phyloP scores from a whole-genome alignment of 805 yeast species.

The Candida tammaniensis region DNA sequence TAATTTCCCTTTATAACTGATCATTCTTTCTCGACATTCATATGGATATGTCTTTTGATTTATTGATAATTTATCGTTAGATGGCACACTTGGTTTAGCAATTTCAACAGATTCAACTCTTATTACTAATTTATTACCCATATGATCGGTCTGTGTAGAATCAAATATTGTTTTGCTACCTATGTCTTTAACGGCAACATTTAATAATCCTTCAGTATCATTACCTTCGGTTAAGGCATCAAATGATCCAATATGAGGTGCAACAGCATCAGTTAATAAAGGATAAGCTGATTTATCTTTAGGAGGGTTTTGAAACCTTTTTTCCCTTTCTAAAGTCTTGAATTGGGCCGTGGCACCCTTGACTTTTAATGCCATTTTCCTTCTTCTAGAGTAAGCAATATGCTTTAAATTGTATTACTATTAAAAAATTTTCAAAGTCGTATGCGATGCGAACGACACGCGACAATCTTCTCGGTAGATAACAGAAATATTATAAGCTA shows the following conservation, averaged over 20 bases:
- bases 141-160: conserved; percentile 59
- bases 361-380: no score
- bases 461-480: no score
- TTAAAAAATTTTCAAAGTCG: no score
- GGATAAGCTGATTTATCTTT: conserved; percentile 82
- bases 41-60: conserved; percentile 80
- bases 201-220: conserved; percentile 83
- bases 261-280: conserved; percentile 80
- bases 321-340: conserved; percentile 84
- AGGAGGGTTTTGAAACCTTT: conserved; percentile 84
- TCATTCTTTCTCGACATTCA: conserved; percentile 82
- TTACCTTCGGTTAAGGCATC: conserved; percentile 91
- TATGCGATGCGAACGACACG: background rate
- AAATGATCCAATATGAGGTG: conserved; percentile 94
- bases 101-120: conserved; percentile 89
- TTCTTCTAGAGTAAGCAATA: no score
- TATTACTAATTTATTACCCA: conserved; percentile 82
- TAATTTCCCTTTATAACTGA: conserved; percentile 75
- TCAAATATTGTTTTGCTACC: conserved; percentile 86
- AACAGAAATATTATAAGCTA: no score
- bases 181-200: conserved; percentile 83
- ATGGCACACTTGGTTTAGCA: conserved; percentile 76
- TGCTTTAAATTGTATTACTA: no score
- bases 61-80: conserved; percentile 67
- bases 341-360: conserved; percentile 61